phyloP scores from a whole-genome alignment of 257 asterid species.

The Solanum medicagineum region DNA sequence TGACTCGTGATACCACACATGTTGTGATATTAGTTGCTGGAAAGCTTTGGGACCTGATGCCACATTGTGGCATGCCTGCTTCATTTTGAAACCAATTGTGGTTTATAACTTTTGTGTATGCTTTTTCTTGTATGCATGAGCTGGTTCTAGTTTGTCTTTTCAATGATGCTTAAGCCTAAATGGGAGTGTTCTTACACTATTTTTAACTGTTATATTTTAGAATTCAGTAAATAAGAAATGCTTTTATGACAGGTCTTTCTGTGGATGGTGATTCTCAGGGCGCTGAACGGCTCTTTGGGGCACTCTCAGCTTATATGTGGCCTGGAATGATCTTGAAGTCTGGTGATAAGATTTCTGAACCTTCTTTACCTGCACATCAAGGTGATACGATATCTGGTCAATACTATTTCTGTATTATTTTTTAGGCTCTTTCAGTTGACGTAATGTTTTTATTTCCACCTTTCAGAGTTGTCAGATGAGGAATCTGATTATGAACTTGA shows the following conservation, averaged over 20 bases:
- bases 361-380: conserved; percentile 65
- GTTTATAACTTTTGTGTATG: not conserved
- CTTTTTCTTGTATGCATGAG: not conserved
- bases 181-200: not conserved
- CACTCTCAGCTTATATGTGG: conserved; percentile 95
- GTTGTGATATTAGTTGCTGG: not conserved
- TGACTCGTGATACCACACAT: not conserved
- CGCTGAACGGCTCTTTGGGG: conserved; percentile 73
- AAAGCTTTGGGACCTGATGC: not conserved
- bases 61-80: not conserved
- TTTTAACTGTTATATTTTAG: not conserved
- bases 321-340: conserved; percentile 93
- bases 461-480: conserved; percentile 65
- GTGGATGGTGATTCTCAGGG: conserved; percentile 89
- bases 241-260: conserved; percentile 25
- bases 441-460: not conserved
- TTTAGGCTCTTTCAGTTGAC: not conserved
- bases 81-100: not conserved
- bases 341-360: conserved; percentile 70
- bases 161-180: not conserved
- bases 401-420: not conserved
- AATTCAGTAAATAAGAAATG: not conserved
- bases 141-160: not conserved
- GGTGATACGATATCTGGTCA: conserved; percentile 22
- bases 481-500: conserved; percentile 71